phyloP scores from a whole-genome alignment of 1,284 basidiomycete genomes.

The Malassezia japonica region DNA sequence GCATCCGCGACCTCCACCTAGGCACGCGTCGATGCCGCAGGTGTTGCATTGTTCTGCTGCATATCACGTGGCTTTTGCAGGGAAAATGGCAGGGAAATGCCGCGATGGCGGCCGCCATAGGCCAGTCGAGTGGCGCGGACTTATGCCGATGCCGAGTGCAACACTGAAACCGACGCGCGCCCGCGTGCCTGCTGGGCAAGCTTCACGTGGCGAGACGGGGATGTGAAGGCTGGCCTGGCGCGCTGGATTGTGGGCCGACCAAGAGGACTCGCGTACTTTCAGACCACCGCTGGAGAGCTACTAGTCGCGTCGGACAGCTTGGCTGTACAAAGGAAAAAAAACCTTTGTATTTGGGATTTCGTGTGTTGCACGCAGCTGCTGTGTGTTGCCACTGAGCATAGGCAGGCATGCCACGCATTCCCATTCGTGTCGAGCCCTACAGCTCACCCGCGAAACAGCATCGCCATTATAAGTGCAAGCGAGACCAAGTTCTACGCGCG shows the following conservation, averaged over 20 bases:
- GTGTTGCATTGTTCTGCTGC: neutral
- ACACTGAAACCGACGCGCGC: neutral
- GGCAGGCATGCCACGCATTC: constrained; percentile 52
- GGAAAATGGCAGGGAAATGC: no score
- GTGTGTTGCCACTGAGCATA: neutral
- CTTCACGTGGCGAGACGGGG: constrained; percentile 6
- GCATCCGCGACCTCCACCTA: neutral
- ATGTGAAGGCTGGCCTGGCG: neutral
- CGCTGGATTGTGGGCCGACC: no score
- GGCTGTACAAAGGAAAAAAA: neutral
- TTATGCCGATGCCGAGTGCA: neutral
- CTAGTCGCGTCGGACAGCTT: neutral
- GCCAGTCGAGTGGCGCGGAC: no score
- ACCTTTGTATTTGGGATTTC: neutral
- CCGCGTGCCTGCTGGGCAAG: neutral
- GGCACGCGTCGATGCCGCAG: constrained; percentile 1
- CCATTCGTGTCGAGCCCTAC: constrained; percentile 54
- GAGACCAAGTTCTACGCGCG: constrained; percentile 53
- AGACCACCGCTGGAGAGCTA: constrained; percentile 3
- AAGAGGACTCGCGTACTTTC: no score
- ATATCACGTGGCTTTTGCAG: no score
- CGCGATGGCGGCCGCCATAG: no score
- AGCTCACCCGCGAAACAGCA: constrained; percentile 52
- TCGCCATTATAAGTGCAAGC: constrained; percentile 54
- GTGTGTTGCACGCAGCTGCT: neutral